Evolutionary conservation across 139 green algal species (phyloP), one percentile per base, ranked within the genome.

Genomic region (Marvania coccoides): DNA sequence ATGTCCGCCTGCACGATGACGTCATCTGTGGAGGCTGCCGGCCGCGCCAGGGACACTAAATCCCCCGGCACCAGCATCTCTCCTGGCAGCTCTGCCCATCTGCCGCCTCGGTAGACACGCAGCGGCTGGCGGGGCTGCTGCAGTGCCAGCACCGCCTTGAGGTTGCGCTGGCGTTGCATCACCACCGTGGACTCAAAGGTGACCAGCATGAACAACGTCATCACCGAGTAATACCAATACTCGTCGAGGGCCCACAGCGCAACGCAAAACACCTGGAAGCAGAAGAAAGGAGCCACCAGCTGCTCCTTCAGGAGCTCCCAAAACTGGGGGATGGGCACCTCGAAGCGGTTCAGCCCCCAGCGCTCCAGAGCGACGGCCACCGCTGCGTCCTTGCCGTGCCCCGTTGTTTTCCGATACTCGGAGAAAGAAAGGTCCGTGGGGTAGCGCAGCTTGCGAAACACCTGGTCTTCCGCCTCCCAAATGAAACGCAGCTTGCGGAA

Each of bases 171-270:
- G 42, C 93, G 83, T 70, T 95, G 90, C 6, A 63, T 69, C 12
- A 96, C 94, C 19, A 98, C 88, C 5, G 94, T 99, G 79, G 85
- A 95, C 81, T 99, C 94, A 75, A 98, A 99, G 53, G 88, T 85
- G 42, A 98, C 78, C 31, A 99, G 87, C 92, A 98, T 99, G 78
- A 86, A 77, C 9, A 99, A 84, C 15, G 94, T 99, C 81, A 99
- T 98, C n/a, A 96, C 61, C 3, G 91, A 97, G 84, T 98, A 99
- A 79, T 97, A 90, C 81, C 85, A 91, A 81, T 95, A 96, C 47
- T 95, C 88, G 59, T 98, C 93, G 28, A 97, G 69, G 42, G 83
- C 88, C 93, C 93, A 98, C 35, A 98, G 85, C 34, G 69, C 72
- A 1, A 98, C 91, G 65, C 93, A 98, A 59, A 97, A 97, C 7